These are phyloP conservation scores for Aspergillus floridensis DNA, from an alignment of 2,329 filamentous ascomycete species.

Conservation along the genomic window DNA sequence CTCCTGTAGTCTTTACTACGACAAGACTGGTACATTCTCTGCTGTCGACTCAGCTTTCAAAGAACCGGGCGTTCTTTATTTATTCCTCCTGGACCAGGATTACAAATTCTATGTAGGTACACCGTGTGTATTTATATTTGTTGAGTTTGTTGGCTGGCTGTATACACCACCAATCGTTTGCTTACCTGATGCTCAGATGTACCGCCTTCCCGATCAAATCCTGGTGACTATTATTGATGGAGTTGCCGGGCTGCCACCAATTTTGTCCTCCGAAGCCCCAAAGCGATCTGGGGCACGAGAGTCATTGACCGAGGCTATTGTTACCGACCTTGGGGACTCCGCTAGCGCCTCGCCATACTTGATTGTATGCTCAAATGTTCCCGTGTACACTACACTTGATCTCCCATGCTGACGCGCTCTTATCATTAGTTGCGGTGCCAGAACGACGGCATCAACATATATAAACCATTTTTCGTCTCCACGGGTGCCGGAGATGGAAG, in stretches of 20 bases:
- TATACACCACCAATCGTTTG: neutral
- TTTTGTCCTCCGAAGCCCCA: constrained; percentile 69
- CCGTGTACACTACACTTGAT: neutral
- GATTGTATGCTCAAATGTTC: constrained; percentile 58
- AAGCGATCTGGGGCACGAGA: constrained; percentile 72
- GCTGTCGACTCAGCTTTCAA: constrained; percentile 22
- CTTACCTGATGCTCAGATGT: constrained; percentile 56
- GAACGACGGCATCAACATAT: constrained; percentile 80
- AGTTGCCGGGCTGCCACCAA: constrained; percentile 72
- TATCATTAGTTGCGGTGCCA: constrained; percentile 65
- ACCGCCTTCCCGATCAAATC: constrained; percentile 70
- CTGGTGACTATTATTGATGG: constrained; percentile 73
- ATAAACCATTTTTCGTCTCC: constrained; percentile 68
- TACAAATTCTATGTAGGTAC: constrained; percentile 69
- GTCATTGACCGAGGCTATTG: constrained; percentile 71
- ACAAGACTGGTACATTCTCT: constrained; percentile 58
- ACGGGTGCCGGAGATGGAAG: constrained; percentile 13
- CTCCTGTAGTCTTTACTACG: constrained; percentile 79
- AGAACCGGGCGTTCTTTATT: constrained; percentile 55
- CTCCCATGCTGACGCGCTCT: constrained; percentile 9
- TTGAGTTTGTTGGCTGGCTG: neutral
- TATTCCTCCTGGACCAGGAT: constrained; percentile 74
- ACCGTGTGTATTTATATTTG: neutral
- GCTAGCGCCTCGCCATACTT: constrained; percentile 72
- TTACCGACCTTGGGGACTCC: constrained; percentile 79